phyloP scores from a whole-genome alignment of 495 filamentous ascomycete genomes.

The Podospora anserina region DNA sequence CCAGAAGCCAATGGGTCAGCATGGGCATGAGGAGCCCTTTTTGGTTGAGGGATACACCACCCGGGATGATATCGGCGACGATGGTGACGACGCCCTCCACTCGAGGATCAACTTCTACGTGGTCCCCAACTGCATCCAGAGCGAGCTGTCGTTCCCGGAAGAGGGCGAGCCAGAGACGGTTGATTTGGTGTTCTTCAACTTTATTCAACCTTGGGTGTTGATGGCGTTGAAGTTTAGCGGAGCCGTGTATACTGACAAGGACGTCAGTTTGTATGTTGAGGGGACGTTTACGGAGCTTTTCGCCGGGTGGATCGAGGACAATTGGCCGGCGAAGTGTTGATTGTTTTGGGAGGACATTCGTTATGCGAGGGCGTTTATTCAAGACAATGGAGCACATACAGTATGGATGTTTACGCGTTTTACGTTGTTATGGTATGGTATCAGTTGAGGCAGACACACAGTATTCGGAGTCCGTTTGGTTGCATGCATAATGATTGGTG shows the following conservation, averaged over 20 bases:
- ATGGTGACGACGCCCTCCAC: slow-evolving; percentile 91
- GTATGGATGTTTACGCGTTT: background rate
- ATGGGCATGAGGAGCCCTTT: slow-evolving; percentile 29
- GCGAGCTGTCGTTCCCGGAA: slow-evolving; percentile 55
- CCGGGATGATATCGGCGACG: slow-evolving; percentile 72
- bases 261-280: slow-evolving; percentile 64
- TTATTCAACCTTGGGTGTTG: slow-evolving; percentile 76
- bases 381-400: background rate
- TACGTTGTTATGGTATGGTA: background rate
- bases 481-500: background rate
- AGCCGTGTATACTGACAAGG: slow-evolving; percentile 53
- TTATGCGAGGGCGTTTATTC: background rate
- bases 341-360: background rate
- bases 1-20: slow-evolving; percentile 33
- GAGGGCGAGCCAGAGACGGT: slow-evolving; percentile 60
- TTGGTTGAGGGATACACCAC: slow-evolving; percentile 84
- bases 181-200: slow-evolving; percentile 88
- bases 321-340: slow-evolving; percentile 63
- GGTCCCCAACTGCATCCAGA: slow-evolving; percentile 79
- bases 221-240: slow-evolving; percentile 67
- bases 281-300: slow-evolving; percentile 73
- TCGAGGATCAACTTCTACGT: slow-evolving; percentile 66
- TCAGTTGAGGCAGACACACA: background rate
- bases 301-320: slow-evolving; percentile 68
- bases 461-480: background rate